Conservation (phyloP, 2,329 filamentous ascomycete genomes). For the Alternaria dauci region DNA sequence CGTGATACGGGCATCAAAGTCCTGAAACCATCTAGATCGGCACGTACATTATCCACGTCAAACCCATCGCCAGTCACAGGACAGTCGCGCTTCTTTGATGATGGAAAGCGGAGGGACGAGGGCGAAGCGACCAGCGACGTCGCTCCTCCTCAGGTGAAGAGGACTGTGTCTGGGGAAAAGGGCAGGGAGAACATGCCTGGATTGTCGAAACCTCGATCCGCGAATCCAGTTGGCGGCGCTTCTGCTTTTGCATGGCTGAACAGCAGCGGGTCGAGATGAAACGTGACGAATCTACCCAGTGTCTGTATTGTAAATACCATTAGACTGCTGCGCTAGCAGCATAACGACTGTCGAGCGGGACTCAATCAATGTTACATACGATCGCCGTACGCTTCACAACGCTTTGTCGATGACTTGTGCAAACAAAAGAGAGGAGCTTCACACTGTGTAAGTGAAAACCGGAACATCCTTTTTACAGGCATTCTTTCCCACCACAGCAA, state of each 20-base stretch:
- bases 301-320: not conserved
- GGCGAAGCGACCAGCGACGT: slow-evolving; percentile 22
- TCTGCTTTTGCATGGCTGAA: slow-evolving; percentile 96
- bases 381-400: not conserved
- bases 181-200: slow-evolving; percentile 49
- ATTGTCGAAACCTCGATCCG: slow-evolving; percentile 63
- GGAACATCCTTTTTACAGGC: too few species aligned
- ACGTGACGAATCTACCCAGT: not conserved
- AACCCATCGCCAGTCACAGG: slow-evolving; percentile 38
- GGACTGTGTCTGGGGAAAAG: slow-evolving; percentile 41
- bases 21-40: slow-evolving; percentile 77
- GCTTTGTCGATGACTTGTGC: not conserved
- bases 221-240: slow-evolving; percentile 89
- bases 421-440: not conserved
- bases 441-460: too few species aligned
- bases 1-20: slow-evolving; percentile 86
- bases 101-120: slow-evolving; percentile 53
- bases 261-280: slow-evolving; percentile 39
- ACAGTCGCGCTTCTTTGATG: slow-evolving; percentile 60
- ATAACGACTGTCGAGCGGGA: not conserved
- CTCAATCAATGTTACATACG: not conserved
- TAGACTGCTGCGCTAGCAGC: not conserved
- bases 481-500: too few species aligned
- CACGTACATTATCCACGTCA: slow-evolving; percentile 57
- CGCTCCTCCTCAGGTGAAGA: slow-evolving; percentile 37